Conservation (phyloP, 306 rosid species). For the Begonia peltatifolia region DNA sequence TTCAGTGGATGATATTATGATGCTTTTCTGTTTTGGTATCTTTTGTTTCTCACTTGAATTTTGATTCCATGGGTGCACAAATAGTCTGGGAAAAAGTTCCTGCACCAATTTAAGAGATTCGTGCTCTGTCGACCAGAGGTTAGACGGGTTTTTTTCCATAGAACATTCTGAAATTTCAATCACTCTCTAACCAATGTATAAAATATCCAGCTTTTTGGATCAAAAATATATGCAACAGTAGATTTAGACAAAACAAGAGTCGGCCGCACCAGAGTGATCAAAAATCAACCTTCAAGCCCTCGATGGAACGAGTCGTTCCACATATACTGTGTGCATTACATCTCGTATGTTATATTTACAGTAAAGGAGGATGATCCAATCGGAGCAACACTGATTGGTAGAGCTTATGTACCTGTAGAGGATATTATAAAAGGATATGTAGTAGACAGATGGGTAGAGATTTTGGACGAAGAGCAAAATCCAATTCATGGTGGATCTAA, state of each 20-base stretch:
- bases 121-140: conserved; percentile 60
- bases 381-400: conserved; percentile 73
- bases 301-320: conserved; percentile 44
- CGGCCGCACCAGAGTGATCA: conserved; percentile 32
- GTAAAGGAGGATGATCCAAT: conserved; percentile 49
- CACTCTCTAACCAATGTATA: background rate
- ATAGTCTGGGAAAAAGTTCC: conserved; percentile 27
- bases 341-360: conserved; percentile 46
- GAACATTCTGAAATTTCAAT: background rate
- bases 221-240: conserved; percentile 61
- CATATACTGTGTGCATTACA: conserved; percentile 54
- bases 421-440: conserved; percentile 18
- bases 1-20: background rate
- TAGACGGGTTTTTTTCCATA: background rate
- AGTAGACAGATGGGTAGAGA: conserved; percentile 27
- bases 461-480: conserved; percentile 42
- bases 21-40: background rate
- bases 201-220: conserved; percentile 41
- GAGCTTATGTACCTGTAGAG: conserved; percentile 44
- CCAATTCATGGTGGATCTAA: conserved; percentile 32
- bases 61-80: conserved; percentile 2
- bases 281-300: conserved; percentile 23
- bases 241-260: conserved; percentile 68
- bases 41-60: background rate
- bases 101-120: conserved; percentile 46